Base-by-base conservation (phyloP, 495 filamentous ascomycete genomes). In the Niebla homalea region DNA sequence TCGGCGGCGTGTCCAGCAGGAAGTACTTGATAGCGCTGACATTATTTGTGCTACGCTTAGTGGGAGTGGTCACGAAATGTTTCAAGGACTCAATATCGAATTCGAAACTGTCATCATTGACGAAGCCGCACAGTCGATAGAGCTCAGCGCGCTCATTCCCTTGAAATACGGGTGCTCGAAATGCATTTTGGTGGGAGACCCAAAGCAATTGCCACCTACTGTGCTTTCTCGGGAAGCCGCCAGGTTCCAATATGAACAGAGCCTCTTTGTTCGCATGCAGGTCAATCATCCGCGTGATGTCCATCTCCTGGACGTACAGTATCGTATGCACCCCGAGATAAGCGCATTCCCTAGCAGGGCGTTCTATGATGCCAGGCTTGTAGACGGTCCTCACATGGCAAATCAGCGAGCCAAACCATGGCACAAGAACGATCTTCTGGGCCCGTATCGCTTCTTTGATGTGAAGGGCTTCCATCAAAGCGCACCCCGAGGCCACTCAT, bases 91-190 rank as follows among this genome's bases (percentile, higher is more conserved):
- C 44, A 89, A 85, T 57, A 87, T 97, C 46, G 92, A 97, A 63
- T 97, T 98, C 55, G 92, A 98, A 66, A 96, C 92, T 0, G 92
- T 98, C 53, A 84, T 98, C 59, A 94, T 98, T 59, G 92, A 98
- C 59, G 92, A 98, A 72, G 92, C 92, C 2, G 92, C 92, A 18
- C 92, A 98, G 70, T 98, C 88, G 52, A 92, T 98, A 55, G 92
- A 98, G 67, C 73, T 98, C 63, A 94, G 89, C 59, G 89, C 93
- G 16, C 76, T 98, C 19, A 98, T 98, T 55, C 92, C 92, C 5
- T 75, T 98, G 22, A 98, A 98, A 65, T 98, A 97, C 58, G 92
- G 92, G 19, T 95, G 89, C 63, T 83, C 85, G 14, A 97, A 96
- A 64, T 97, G 93, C 66, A 87, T 98, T 51, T 79, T 98, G 26